Conservation (phyloP, 345 rosid species). For the Syzygium aqueum region DNA sequence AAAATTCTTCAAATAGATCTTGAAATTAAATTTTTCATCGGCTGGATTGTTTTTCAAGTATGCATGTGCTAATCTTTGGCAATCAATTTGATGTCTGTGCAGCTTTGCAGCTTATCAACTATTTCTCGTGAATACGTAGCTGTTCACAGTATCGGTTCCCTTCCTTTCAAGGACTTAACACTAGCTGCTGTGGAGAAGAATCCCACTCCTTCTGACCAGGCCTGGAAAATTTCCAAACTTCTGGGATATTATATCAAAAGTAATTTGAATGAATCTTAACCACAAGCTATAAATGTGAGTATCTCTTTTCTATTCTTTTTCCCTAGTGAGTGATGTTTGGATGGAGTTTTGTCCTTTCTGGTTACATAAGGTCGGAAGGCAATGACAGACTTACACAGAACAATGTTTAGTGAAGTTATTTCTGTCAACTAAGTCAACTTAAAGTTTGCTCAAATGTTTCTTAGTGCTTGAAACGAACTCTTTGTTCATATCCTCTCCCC, state of each 20-base stretch:
- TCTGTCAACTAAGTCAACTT: neutral
- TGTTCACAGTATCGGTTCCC: constrained; percentile 59
- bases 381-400: neutral
- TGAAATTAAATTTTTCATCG: neutral
- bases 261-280: constrained; percentile 71
- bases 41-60: neutral
- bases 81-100: constrained; percentile 17
- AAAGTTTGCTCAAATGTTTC: neutral
- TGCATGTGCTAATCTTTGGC: neutral
- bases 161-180: constrained; percentile 90
- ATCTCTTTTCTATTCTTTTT: neutral
- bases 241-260: constrained; percentile 48
- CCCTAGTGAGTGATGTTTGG: neutral
- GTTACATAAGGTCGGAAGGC: neutral
- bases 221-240: constrained; percentile 76
- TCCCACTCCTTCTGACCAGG: constrained; percentile 43
- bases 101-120: constrained; percentile 92
- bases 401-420: neutral
- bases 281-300: constrained; percentile 84
- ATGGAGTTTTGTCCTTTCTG: neutral
- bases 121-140: constrained; percentile 87
- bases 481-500: neutral
- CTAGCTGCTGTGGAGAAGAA: constrained; percentile 42
- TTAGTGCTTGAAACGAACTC: neutral
- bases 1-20: neutral